phyloP scores from a whole-genome alignment of 345 rosid genomes.

The Hibiscus mutabilis region DNA sequence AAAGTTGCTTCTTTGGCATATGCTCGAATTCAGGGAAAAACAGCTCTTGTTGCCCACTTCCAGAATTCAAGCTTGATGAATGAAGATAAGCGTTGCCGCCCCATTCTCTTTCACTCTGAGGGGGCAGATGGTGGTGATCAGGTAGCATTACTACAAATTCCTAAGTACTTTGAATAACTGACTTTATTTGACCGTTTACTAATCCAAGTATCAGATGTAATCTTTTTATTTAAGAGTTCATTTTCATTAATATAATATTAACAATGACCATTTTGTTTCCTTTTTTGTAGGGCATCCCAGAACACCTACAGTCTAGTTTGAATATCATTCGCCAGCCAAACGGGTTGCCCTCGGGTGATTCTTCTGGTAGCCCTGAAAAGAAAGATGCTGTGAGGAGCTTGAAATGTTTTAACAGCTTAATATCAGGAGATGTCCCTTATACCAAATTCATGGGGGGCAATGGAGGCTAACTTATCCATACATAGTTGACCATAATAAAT shows the following conservation, averaged over 20 bases:
- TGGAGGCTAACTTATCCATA: slow-evolving; percentile 27
- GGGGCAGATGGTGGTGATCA: slow-evolving; percentile 32
- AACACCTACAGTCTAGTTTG: slow-evolving; percentile 32
- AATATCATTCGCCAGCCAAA: slow-evolving; percentile 36
- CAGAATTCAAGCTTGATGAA: slow-evolving; percentile 90
- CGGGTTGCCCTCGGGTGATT: slow-evolving; percentile 20
- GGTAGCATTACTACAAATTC: slow-evolving; percentile 19
- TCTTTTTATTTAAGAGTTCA: not conserved
- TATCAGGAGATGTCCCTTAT: slow-evolving; percentile 14
- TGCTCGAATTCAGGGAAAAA: slow-evolving; percentile 76
- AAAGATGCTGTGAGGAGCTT: slow-evolving; percentile 16
- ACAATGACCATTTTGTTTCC: not conserved
- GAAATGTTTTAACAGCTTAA: slow-evolving; percentile 16
- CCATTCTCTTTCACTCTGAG: slow-evolving; percentile 51
- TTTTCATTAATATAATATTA: not conserved
- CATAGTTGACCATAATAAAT: slow-evolving; percentile 32
- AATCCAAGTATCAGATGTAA: not conserved
- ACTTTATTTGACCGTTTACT: not conserved
- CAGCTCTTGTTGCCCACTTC: slow-evolving; percentile 72
- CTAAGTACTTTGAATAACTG: not conserved
- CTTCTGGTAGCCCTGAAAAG: slow-evolving; percentile 21
- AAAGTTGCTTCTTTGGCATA: slow-evolving; percentile 85
- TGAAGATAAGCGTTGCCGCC: slow-evolving; percentile 87
- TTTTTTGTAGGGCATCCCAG: slow-evolving; percentile 26
- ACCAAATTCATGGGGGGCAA: slow-evolving; percentile 13